Base-by-base conservation (phyloP, 1,284 basidiomycete species). In the Trametes sp. region DNA sequence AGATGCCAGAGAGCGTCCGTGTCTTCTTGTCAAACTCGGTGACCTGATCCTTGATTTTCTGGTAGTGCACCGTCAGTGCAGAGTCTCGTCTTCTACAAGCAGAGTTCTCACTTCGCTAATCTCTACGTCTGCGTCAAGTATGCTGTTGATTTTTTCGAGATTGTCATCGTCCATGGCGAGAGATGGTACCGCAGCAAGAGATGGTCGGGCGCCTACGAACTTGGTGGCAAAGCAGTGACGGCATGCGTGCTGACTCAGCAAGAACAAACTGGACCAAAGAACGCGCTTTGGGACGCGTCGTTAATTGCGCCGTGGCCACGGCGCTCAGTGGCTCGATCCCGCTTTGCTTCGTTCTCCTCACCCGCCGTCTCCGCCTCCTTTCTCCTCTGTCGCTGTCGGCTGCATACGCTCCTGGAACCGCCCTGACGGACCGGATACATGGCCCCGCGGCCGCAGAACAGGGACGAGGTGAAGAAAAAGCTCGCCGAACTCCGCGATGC, bases 11-110 rank as follows among this genome's bases (percentile, higher is more conserved):
- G 77, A 91, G 85, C 4, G 80, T 81, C 21, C 92, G 83, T 4
- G 85, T 82, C 71, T 87, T 89, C 76, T 88, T 92, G 75, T 93
- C 91, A 8, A 93, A 80, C 68, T 88, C 85, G 19, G 80, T 82
- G 33, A 90, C 87, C 74, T 88, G 85, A 42, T 90, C 89, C 69
- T 85, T 89, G 75, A 93, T 88, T 87, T 87, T 90, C 90, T 93
- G 67, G 26, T 59, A 31, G 36, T 51, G 38, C 2, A 57, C n/a
- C n/a, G 21, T 26, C 16, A 36, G n/a, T 14, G 46, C 11, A 23
- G 13, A 41, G 10, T 41, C 45, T 31, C 38, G 23, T 11, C n/a
- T 26, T 36, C 26, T 2, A 28, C 9, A 0, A 5, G 4, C 45
- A 9, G 24, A 9, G 14, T 3, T 61, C 72, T 51, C 71, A 87